These are phyloP conservation scores for Penicillium coprophilum DNA, from an alignment of 495 filamentous ascomycete species.

Conservation along the genomic window DNA sequence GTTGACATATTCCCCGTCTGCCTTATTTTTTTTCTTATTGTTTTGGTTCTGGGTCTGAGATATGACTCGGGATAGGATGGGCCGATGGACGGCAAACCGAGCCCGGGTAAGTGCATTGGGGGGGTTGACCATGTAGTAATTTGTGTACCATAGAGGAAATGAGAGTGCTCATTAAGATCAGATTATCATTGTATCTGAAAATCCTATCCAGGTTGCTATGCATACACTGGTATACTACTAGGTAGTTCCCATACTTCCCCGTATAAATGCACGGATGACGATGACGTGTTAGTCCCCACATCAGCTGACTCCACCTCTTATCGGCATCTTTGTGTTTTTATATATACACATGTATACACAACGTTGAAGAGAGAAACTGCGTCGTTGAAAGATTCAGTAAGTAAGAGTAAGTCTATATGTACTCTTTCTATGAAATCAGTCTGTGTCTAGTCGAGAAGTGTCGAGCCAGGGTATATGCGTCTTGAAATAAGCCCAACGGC, in stretches of 20 bases:
- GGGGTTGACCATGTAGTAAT: slow-evolving; percentile 27
- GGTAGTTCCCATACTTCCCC: neutral
- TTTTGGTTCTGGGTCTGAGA: slow-evolving; percentile 24
- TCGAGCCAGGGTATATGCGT: neutral
- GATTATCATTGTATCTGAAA: neutral
- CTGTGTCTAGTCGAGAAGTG: neutral
- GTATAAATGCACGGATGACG: slow-evolving; percentile 3
- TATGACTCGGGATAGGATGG: slow-evolving; percentile 16
- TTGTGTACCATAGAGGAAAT: slow-evolving; percentile 36
- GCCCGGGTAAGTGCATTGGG: slow-evolving; percentile 17
- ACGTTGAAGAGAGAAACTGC: neutral
- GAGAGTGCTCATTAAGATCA: slow-evolving; percentile 18
- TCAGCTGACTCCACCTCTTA: slow-evolving; percentile 12
- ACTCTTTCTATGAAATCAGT: neutral
- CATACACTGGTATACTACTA: neutral
- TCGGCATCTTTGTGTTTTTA: slow-evolving; percentile 9
- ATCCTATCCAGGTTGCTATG: neutral
- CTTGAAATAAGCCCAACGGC: slow-evolving; percentile 1
- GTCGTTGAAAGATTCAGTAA: neutral
- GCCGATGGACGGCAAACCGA: slow-evolving; percentile 15
- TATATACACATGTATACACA: too few species aligned
- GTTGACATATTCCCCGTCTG: slow-evolving; percentile 29
- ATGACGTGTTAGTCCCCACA: slow-evolving; percentile 9
- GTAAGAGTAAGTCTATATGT: neutral
- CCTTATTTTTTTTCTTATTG: slow-evolving; percentile 22